These are phyloP conservation scores for Botrytis galanthina DNA, from an alignment of 2,329 filamentous ascomycete species.

Conservation along the genomic window DNA sequence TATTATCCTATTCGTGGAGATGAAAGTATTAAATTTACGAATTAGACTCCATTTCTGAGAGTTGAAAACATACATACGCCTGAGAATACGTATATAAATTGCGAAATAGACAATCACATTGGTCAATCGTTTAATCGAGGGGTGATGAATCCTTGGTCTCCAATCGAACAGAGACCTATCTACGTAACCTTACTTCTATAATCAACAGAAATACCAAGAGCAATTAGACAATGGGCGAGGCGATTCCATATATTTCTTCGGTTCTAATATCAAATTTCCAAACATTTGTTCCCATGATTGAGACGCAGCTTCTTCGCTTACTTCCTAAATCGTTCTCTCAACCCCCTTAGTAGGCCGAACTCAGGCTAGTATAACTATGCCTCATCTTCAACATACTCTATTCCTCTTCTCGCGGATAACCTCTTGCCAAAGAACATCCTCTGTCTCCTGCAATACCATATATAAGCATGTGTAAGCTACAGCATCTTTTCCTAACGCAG, in stretches of 20 bases:
- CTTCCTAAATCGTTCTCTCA: neutral
- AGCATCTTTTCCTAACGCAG: neutral
- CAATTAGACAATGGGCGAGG: rapidly evolving
- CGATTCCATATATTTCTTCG: rapidly evolving
- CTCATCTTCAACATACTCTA: neutral
- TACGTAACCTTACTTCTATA: neutral
- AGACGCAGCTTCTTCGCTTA: neutral
- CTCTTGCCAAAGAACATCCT: rapidly evolving
- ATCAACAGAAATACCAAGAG: neutral
- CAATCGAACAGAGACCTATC: neutral
- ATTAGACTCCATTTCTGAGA: rapidly evolving
- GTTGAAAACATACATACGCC: rapidly evolving
- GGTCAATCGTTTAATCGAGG: neutral
- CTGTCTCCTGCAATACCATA: neutral
- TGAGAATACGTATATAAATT: neutral
- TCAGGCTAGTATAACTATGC: neutral
- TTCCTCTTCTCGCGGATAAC: rapidly evolving
- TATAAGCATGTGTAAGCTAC: neutral
- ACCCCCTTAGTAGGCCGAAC: neutral
- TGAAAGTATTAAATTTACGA: neutral
- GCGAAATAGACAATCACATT: neutral
- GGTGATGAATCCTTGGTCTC: neutral
- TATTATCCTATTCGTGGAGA: neutral
- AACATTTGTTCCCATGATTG: neutral
- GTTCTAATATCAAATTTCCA: neutral